A percentile compares a stretch with the other conserved stretches of the same genome.
Conservation (phyloP, 2,329 filamentous ascomycete species). For the Ascochyta fabae region DNA sequence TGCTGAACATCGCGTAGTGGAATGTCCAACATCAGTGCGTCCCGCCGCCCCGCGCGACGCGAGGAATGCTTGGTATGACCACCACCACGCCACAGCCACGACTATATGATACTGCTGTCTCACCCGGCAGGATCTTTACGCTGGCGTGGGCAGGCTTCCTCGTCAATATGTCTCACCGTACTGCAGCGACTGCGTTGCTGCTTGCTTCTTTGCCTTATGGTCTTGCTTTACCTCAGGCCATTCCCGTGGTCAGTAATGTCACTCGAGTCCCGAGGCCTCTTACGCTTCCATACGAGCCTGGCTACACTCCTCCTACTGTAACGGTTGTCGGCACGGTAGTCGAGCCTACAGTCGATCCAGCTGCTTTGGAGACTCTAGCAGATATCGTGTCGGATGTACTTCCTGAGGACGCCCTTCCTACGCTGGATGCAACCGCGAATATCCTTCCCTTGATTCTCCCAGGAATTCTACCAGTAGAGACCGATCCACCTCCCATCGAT, state of each 20-base stretch:
- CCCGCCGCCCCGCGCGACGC: constrained; percentile 15
- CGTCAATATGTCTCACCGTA: constrained; percentile 23
- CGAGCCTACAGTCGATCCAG: neutral
- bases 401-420: neutral
- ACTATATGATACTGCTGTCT: constrained; percentile 20
- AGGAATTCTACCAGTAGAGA: constrained; percentile 1
- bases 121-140: constrained; percentile 11
- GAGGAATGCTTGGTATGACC: constrained; percentile 23
- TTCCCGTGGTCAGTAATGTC: constrained; percentile 2
- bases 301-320: neutral
- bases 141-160: constrained; percentile 22
- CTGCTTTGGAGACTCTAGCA: constrained; percentile 4
- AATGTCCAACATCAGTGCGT: constrained; percentile 20
- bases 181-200: constrained; percentile 23
- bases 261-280: constrained; percentile 3
- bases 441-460: constrained; percentile 9
- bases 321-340: constrained; percentile 13
- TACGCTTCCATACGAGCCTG: constrained; percentile 8
- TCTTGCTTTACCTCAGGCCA: constrained; percentile 16
- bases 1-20: constrained; percentile 19
- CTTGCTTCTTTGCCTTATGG: constrained; percentile 24
- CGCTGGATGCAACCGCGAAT: neutral
- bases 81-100: constrained; percentile 4
- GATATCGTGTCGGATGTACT: neutral
- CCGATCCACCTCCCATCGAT: constrained; percentile 1